Base-by-base conservation (phyloP, 75 land plant species). In the Larix kaempferi region DNA sequence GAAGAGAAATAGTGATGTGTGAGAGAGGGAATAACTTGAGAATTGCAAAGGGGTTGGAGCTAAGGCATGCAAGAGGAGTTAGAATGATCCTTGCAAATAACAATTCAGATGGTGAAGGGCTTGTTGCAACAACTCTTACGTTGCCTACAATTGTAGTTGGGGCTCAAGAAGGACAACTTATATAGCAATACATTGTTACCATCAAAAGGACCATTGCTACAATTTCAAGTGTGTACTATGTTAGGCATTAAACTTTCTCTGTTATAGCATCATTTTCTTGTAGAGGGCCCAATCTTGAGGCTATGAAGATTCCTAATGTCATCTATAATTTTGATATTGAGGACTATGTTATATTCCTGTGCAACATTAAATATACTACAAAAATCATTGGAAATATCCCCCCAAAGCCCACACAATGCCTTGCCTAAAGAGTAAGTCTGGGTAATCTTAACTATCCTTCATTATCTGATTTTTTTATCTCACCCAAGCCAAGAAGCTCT, bases 1-100 rank as follows among this genome's bases (percentile, higher is more conserved):
- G 74, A 49, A 52, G 91, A 91, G 3, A 92, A 73, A 92, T 94
- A 37, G 91, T 94, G 56, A 23, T 92, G 17, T 92, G 17, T 77
- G 91, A 91, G 64, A 61, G 91, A 1, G 93, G 94, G 6, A 91
- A 81, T 72, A 94, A 78, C 65, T 88, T 93, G 0, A 77, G 91
- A 33, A 95, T 91, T 26, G 88, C 87, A 25, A 89, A 88, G 59
- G 88, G 90, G 14, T 11, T 82, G 44, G 92, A 84, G 7, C 90
- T 90, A 54, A 86, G 77, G 83, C 81, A 82, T 52, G 91, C 91
- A 10, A 96, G 98, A 44, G 96, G 94, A 6, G 84, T 77, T 13
- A 94, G 96, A 26, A 91, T 93, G 94, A 93, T 95, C 57, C 87
- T 93, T 12, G 93, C 94, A 3, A 95, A 95, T 73, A 84, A 90